Evolutionary conservation across 2,329 filamentous ascomycete genomes (phyloP).

Genomic region (Cadophora sp.): DNA sequence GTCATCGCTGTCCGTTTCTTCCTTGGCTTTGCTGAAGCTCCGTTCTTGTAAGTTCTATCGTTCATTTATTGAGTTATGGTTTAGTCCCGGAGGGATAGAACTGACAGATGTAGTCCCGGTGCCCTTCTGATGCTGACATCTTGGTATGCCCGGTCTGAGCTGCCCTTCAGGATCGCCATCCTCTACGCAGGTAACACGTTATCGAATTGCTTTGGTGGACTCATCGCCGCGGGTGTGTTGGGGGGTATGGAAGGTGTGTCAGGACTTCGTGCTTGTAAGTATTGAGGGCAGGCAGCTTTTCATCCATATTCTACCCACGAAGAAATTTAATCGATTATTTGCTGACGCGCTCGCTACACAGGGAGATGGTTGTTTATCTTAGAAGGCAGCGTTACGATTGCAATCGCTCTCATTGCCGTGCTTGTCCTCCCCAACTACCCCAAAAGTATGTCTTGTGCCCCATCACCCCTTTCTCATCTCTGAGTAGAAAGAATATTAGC

Average conservation of each 20-base stretch:
- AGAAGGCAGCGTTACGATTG: constrained; percentile 30
- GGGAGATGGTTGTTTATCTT: constrained; percentile 33
- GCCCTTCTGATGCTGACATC: constrained; percentile 39
- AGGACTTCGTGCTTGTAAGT: constrained; percentile 21
- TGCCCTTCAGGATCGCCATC: constrained; percentile 51
- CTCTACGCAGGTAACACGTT: constrained; percentile 45
- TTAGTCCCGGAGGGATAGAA: no score
- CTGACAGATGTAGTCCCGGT: constrained; percentile 48
- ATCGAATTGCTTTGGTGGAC: constrained; percentile 50
- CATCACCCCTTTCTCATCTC: neutral
- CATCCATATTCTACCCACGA: neutral
- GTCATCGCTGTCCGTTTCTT: constrained; percentile 42
- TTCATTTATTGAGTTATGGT: neutral
- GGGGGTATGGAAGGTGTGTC: constrained; percentile 21
- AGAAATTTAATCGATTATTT: neutral
- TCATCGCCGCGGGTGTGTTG: constrained; percentile 50
- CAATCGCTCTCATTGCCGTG: constrained; percentile 21
- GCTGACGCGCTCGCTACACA: neutral
- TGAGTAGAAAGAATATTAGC: constrained; percentile 32
- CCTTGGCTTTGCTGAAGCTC: constrained; percentile 43
- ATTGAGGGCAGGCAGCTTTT: no score
- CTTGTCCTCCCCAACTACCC: constrained; percentile 26
- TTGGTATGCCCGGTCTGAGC: constrained; percentile 52
- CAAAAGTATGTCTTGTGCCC: neutral
- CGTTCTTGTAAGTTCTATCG: constrained; percentile 49